Conservation (phyloP, 2,329 filamentous ascomycete species). For the Fusarium sp. region DNA sequence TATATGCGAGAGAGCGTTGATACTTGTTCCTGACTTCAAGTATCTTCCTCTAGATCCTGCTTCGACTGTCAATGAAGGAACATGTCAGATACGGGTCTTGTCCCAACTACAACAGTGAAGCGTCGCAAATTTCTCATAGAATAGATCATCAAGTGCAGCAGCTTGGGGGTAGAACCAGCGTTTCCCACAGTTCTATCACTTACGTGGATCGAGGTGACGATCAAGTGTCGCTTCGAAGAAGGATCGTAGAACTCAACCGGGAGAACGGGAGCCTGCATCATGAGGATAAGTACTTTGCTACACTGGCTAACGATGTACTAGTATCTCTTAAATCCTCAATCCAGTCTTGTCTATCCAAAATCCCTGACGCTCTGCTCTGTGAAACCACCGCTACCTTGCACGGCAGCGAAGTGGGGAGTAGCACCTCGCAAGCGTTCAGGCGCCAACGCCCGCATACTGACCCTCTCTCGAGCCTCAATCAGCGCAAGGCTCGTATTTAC, state of each 20-base stretch:
- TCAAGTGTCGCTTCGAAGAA: not conserved
- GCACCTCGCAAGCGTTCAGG: not conserved
- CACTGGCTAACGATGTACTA: conserved; percentile 1
- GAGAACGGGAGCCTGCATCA: not conserved
- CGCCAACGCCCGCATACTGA: not conserved
- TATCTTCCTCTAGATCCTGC: not conserved
- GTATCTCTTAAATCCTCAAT: not conserved
- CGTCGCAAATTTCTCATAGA: not conserved
- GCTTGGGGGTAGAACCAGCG: not conserved
- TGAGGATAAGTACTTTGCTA: conserved; percentile 1
- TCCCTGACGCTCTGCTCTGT: not conserved
- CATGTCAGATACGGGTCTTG: not conserved
- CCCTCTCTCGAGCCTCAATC: not conserved
- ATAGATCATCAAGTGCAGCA: not conserved
- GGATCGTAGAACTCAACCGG: conserved; percentile 4
- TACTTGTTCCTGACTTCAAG: not conserved
- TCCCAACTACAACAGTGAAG: not conserved
- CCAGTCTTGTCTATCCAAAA: not conserved
- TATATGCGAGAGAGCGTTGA: not conserved
- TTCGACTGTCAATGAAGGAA: not conserved
- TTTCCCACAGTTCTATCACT: conserved; percentile 1
- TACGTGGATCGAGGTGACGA: not conserved
- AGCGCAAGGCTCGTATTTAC: not conserved
- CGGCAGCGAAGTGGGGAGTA: not conserved
- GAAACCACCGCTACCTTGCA: not conserved